These are phyloP conservation scores for Podospora anserina DNA, from an alignment of 495 filamentous ascomycete species.

Conservation along the genomic window DNA sequence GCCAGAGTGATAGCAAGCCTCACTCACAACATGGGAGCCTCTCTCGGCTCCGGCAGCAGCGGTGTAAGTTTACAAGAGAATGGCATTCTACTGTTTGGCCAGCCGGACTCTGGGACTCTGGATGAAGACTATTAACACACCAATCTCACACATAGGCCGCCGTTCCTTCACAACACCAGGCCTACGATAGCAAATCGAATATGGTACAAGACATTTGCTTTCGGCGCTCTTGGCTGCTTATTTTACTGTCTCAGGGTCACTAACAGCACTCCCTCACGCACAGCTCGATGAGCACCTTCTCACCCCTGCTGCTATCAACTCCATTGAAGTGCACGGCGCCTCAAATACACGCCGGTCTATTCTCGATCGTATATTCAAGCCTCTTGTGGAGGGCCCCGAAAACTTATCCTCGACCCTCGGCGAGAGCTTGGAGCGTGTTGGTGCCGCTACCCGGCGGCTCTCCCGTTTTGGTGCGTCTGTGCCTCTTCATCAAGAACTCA, in stretches of 20 bases:
- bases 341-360: constrained; percentile 74
- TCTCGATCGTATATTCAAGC: constrained; percentile 72
- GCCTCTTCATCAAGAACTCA: background rate
- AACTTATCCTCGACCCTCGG: constrained; percentile 68
- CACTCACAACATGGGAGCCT: constrained; percentile 45
- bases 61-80: constrained; percentile 17
- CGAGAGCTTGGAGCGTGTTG: constrained; percentile 69
- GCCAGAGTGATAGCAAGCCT: background rate
- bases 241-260: background rate
- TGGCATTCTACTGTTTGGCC: too few relatives aligned
- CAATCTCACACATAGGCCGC: background rate
- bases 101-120: too few relatives aligned
- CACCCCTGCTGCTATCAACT: constrained; percentile 69
- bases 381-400: constrained; percentile 66
- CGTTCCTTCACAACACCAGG: background rate
- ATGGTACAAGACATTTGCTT: constrained; percentile 11
- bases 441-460: constrained; percentile 66
- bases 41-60: constrained; percentile 18
- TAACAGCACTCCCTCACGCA: constrained; percentile 7
- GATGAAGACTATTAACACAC: background rate
- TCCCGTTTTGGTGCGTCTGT: constrained; percentile 66
- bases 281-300: constrained; percentile 73
- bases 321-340: constrained; percentile 74
- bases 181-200: constrained; percentile 7
- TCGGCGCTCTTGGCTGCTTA: background rate